These are phyloP conservation scores for Malus hybrid DNA, from an alignment of 331 rosid genomes.

Conservation along the genomic window DNA sequence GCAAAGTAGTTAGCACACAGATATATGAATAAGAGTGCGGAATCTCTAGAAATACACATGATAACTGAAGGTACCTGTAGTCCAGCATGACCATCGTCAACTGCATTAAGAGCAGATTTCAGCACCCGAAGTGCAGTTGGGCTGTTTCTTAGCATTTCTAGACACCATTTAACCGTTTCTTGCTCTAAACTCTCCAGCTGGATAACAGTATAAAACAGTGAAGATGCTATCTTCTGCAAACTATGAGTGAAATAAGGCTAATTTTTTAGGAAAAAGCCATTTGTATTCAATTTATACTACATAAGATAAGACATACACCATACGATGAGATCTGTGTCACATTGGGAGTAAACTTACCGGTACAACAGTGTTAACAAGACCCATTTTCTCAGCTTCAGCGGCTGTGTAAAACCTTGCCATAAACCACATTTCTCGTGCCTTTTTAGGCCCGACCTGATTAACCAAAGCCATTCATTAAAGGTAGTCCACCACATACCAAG, in stretches of 20 bases:
- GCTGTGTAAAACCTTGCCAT: slow-evolving; percentile 78
- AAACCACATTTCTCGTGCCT: slow-evolving; percentile 87
- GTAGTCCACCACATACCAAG: neutral
- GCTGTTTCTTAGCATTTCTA: slow-evolving; percentile 79
- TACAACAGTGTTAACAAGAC: slow-evolving; percentile 78
- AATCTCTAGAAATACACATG: too few relatives aligned
- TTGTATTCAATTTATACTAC: neutral
- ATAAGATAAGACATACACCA: neutral
- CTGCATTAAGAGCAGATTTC: slow-evolving; percentile 80
- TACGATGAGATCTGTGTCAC: neutral
- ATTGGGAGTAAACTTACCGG: slow-evolving; percentile 41
- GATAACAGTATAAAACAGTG: slow-evolving; percentile 1
- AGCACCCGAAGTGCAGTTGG: slow-evolving; percentile 86
- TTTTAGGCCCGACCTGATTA: slow-evolving; percentile 73
- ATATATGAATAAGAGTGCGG: too few relatives aligned
- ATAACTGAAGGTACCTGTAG: slow-evolving; percentile 51
- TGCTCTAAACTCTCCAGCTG: slow-evolving; percentile 66
- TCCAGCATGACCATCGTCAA: slow-evolving; percentile 90
- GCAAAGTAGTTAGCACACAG: neutral
- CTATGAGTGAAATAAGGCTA: neutral
- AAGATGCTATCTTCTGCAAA: neutral
- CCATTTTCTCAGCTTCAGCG: slow-evolving; percentile 85
- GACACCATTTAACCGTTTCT: slow-evolving; percentile 87
- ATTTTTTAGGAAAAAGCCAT: neutral
- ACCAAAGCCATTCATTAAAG: neutral